Evolutionary conservation across 257 asterid species (phyloP), one percentile per base, ranked within the genome.

Genomic region (Gentiana straminea): DNA sequence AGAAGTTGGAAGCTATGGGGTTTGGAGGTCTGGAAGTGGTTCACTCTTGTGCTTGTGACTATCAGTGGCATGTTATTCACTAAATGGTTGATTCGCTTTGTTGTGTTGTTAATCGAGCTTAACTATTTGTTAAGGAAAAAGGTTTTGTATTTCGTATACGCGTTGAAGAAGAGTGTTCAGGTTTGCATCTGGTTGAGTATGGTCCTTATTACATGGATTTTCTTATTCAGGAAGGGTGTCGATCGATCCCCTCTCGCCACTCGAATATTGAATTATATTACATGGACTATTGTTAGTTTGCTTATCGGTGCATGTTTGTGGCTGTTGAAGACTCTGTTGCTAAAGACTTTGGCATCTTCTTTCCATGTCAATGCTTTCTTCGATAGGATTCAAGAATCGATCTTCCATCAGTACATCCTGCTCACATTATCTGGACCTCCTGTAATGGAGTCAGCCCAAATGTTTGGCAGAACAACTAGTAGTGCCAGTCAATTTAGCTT

Each of bases 281-380:
- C 89, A 1, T 75, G 92, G 93, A 84, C 94, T n/a, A 77, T 80
- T 24, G 76, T 68, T 45, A 58, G 95, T 2, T 64, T 84, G 60
- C 77, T 89, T 3, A 72, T 89, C 2, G 95, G 90, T 2, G 35
- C 95, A n/a, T 73, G 75, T 59, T 32, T 89, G 72, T 86, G 97
- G 97, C 75, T 89, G 8, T 8, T 86, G 61, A 89, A 89, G 69
- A 89, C 87, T 11, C 58, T 84, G 74, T 64, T 84, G 57, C 72
- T 89, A 11, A 89, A 89, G 78, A 79, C 86, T 38, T 68, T 89
- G 73, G 95, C 98, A 4, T 77, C 92, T 7, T 74, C 90, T 5
- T 89, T 89, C 63, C 90, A 89, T 15, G 95, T 84, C 6, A 89
- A 68, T 24, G 72, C 93, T 1, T 89, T 86, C 80, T 86, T 89